Base-by-base conservation (phyloP, 2,329 filamentous ascomycete species). In the Stagonosporopsis rhizophila region DNA sequence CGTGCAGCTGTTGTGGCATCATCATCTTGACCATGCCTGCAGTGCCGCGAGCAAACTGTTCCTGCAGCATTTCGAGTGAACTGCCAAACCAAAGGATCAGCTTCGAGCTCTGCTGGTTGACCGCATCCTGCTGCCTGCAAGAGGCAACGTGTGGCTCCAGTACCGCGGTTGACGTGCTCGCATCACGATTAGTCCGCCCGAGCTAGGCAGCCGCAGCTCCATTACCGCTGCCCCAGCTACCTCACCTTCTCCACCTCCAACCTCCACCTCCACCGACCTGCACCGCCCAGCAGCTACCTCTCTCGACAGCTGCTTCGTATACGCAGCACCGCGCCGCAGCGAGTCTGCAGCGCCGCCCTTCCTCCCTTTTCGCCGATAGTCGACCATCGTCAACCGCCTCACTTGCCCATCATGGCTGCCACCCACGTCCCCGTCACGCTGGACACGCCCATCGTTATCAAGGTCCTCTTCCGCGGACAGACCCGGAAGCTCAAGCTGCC, bases 401-500 rank as follows among this genome's bases (percentile, higher is more conserved):
- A 42, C 40, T 34, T 58, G 60, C 61, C 65, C 60, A 65, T 60
- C 68, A 77, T 79, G 72, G 74, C 78, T 57, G 72, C 78, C 50
- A 71, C 79, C 64, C 76, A 77, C 59, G 71, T 78, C 53, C 77
- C 81, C 37, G 81, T 85, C 54, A 82, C 79, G 48, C 84, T 86
- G 52, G 89, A 92, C 60, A 92, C 90, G 48, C 81, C 86, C 63
- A 90, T 98, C 78, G 92, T 89, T 64, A 82, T 97, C 80, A 98
- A 98, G 82, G 84, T 96, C 72, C 85, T 86, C 70, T 87, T 89
- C 71, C 87, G 92, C 72, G 91, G 91, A 57, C 81, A 79, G 70
- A 89, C 88, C 70, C 88, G 90, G 71, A 90, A 92, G 68, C 90
- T 96, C 81, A 97, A 96, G 84, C 84, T 98, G 63, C 89, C 92